Evolutionary conservation across 345 rosid genomes (phyloP), one percentile per base, ranked within the genome.

Genomic region (Lepidium didymum): DNA sequence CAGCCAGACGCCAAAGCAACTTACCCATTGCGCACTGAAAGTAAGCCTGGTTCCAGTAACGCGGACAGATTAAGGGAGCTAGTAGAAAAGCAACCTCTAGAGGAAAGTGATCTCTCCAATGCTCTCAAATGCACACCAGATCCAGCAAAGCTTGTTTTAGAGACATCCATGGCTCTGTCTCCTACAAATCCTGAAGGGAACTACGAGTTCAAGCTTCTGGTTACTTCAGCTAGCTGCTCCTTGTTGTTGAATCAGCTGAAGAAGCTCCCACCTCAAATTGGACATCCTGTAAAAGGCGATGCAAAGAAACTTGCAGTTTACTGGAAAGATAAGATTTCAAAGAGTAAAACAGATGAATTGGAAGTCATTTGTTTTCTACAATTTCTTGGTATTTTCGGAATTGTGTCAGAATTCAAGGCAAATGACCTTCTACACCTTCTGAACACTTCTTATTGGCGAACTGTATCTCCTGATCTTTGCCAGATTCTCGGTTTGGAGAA

Each of bases 141-240:
- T 37, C 84, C 83, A 15, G 85, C 79, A 63, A 75, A 56, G 56
- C 75, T 77, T 60, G 77, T 81, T 43, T 44, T 82, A 13, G 76
- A 72, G 37, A 56, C 76, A 50, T 21, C 78, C 65, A 66, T 60
- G 72, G 63, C 53, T 60, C 52, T 56, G 34, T 68, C 34, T 56
- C 61, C 77, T 11, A 31, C 51, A 31, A 49, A 31, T 7, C 6
- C 21, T 1, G 67, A 65, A 73, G 77, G 67, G 11, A 41, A 12
- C 13, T 56, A 56, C 33, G 54, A 65, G 38, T 73, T 73, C 54
- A 57, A 73, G 51, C 33, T 73, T 21, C 75, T 73, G 53, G 37
- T 67, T 41, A 42, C 76, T 27, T 33, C 60, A 23, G 71, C 73
- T 61, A 58, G 40, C 56, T 44, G 68, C 37, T 56, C 64, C 43